These are phyloP conservation scores for Albugo laibachii DNA, from an alignment of 352 stramenopile genomes.

Conservation along the genomic window DNA sequence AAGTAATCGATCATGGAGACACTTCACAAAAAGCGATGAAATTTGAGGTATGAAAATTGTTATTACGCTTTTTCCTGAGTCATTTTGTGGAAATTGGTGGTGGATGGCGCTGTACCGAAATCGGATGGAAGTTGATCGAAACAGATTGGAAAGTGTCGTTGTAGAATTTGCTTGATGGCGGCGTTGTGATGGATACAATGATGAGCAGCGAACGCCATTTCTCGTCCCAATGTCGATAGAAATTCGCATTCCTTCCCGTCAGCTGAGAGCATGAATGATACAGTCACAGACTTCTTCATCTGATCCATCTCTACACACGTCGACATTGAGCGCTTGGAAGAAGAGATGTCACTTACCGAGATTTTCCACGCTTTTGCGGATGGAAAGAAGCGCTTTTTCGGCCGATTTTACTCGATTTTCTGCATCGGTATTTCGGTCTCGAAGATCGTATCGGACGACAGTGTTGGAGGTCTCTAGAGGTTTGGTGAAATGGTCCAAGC, in stretches of 20 bases:
- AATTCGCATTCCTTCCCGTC: conserved; percentile 50
- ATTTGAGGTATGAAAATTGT: too few species aligned
- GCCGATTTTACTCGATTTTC: conserved; percentile 36
- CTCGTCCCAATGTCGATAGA: conserved; percentile 42
- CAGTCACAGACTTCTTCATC: conserved; percentile 15
- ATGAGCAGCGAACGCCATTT: conserved; percentile 69
- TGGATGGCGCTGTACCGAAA: conserved; percentile 68
- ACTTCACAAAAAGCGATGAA: too few species aligned
- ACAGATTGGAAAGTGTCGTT: conserved; percentile 31
- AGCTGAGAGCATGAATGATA: conserved; percentile 59
- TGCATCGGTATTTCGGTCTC: conserved; percentile 36
- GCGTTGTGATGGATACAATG: conserved; percentile 79
- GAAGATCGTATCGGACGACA: conserved; percentile 30
- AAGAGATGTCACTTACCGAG: conserved; percentile 9
- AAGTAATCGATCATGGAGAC: too few species aligned
- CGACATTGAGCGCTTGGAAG: not conserved
- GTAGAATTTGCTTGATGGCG: conserved; percentile 49
- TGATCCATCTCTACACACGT: conserved; percentile 3
- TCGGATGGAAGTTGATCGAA: conserved; percentile 13
- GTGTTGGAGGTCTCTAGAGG: conserved; percentile 19
- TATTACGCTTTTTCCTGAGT: not conserved
- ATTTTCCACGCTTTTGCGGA: conserved; percentile 15
- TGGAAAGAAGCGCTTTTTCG: conserved; percentile 25
- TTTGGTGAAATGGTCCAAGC: conserved; percentile 59
- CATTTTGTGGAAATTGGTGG: conserved; percentile 20